A percentile compares a stretch with the other conserved stretches of the same genome.
phyloP scores from a whole-genome alignment of 257 asterid species.

The Plantago major region DNA sequence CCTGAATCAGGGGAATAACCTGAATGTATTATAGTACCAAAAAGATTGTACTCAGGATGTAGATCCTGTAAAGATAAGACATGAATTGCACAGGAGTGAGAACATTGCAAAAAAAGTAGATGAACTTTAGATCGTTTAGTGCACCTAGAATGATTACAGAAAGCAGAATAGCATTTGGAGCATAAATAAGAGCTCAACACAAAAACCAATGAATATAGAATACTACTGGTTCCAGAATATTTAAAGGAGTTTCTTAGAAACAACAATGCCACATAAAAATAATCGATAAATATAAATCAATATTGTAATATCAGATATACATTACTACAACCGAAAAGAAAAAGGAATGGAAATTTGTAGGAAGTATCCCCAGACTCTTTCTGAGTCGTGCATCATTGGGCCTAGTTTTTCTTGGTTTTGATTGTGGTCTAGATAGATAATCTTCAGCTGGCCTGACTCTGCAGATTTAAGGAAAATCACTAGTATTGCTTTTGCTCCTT shows the following conservation, averaged over 20 bases:
- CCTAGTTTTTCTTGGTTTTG: no score
- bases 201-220: not conserved
- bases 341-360: no score
- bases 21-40: conserved; percentile 94
- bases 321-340: no score
- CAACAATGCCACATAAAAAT: conserved; percentile 7
- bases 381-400: no score
- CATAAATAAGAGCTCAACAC: not conserved
- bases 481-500: no score
- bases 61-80: conserved; percentile 58
- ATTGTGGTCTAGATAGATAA: no score
- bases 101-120: conserved; percentile 8
- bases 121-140: conserved; percentile 9
- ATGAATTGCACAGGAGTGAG: conserved; percentile 14
- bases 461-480: no score
- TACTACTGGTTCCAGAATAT: no score
- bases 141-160: not conserved
- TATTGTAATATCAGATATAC: no score
- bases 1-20: conserved; percentile 98
- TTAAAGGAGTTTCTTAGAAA: not conserved
- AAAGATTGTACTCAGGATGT: conserved; percentile 82
- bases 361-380: no score
- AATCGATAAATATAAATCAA: no score
- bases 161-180: conserved; percentile 11
- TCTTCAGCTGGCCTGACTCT: no score